phyloP scores from a whole-genome alignment of 73 alveolate genomes.

The Paraurostyla sp. region DNA sequence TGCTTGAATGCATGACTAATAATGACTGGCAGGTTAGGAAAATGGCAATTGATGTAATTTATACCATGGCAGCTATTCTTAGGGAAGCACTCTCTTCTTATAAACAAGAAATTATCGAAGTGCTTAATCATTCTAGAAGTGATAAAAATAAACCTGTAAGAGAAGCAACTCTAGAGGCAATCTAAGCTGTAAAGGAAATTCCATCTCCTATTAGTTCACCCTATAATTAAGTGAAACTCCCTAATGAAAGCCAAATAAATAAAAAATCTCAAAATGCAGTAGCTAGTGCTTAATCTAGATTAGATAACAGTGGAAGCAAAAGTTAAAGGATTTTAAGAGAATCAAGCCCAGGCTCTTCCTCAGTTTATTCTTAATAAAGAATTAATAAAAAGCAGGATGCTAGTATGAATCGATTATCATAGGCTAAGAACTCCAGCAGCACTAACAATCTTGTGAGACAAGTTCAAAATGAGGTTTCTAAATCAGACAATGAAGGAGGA shows the following conservation, averaged over 20 bases:
- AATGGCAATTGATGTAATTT: conserved; percentile 90
- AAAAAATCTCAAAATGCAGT: not conserved
- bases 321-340: not conserved
- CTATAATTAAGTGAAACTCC: not conserved
- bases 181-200: conserved; percentile 66
- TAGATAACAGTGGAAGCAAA: not conserved
- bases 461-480: not conserved
- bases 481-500: not conserved
- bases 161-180: conserved; percentile 89
- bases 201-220: not conserved
- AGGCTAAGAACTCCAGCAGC: not conserved
- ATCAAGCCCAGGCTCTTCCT: not conserved
- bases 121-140: conserved; percentile 87
- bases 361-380: not conserved
- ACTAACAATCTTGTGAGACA: no score
- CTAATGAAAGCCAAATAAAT: not conserved
- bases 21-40: conserved; percentile 92
- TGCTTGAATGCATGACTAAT: conserved; percentile 87
- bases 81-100: conserved; percentile 85
- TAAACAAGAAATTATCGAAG: conserved; percentile 87
- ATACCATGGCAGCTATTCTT: conserved; percentile 92
- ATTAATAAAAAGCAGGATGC: not conserved
- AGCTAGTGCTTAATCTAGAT: not conserved
- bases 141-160: conserved; percentile 96
- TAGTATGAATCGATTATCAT: not conserved